Base-by-base conservation (phyloP, 352 stramenopile genomes). In the Aphanomyces stellatus region DNA sequence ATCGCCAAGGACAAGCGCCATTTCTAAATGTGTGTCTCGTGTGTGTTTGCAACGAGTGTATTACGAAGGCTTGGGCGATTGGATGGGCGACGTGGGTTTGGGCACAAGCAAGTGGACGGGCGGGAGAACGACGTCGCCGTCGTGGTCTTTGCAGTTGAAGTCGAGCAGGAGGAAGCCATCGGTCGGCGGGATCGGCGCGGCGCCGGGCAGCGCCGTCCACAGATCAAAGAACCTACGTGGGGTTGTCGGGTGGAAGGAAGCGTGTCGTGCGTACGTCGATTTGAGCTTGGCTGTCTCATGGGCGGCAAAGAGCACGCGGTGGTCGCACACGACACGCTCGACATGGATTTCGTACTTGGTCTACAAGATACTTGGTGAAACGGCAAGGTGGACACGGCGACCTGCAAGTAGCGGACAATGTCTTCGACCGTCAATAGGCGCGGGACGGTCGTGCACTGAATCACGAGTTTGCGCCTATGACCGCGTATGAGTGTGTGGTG, bases 1-100 rank as follows among this genome's bases (percentile, higher is more conserved):
- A 79, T 93, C 17, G 82, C 84, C 2, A 91, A 91, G 65, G n/a
- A 43, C 34, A 49, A 22, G 25, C 15, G 8, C 10, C 53, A 11
- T 15, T 24, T 24, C 5, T 61, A 24, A 34, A 35, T 42, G 10
- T 24, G 5, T 24, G n/a, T 46, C n/a, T 46, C n/a, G 37, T 46
- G 37, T 46, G 11, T 11, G 13, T n/a, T n/a, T n/a, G n/a, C 17
- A 17, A 17, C 17, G 37, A 43, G 37, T 17, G 8, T 43, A 17
- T 43, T 17, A 43, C 8, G 37, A 17, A 17, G 37, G 37, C 8
- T 8, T 8, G 37, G 37, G 37, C 8, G 37, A 17, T 8, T 8
- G 8, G 37, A 17, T 8, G 37, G 37, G 17, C 37, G 37, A 17
- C 37, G 17, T 17, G 8, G 37, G 19, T 56, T 37, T 15, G 4